Evolutionary conservation across 495 filamentous ascomycete genomes (phyloP), one percentile per base, ranked within the genome.

Genomic region (Talaromyces nanjingensis): DNA sequence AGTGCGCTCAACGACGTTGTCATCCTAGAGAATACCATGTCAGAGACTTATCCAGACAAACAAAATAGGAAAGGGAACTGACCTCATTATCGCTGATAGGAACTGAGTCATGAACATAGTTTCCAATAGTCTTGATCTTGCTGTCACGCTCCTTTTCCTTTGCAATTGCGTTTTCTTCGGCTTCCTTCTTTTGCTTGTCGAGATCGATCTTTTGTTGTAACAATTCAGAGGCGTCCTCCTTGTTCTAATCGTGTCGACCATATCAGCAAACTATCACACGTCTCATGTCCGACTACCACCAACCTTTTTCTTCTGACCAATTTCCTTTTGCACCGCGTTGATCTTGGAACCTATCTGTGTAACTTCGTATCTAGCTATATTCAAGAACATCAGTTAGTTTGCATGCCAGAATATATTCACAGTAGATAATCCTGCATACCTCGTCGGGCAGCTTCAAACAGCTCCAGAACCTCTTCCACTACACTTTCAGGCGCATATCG

Each of bases 271-370:
- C 20, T 9, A 25, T 62, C 31, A 49, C 33, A n/a, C 34, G 4
- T 49, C 16, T 49, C 16, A 56, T 18, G 24, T 1, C 20, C 25
- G 11, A 56, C 16, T 6, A 65, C 72, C 66, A 29, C 53, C 12
- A 67, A 86, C 88, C 88, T 96, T 98, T 79, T 96, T 97, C 82
- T 93, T 96, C 65, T 82, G 80, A 18, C 90, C 92, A 70, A 98
- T 96, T 71, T 92, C 84, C 76, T 96, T 97, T 71, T 94, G 90
- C 18, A 91, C 81, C 11, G 82, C 85, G 76, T 98, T 98, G 73
- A 96, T 90, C 77, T 88, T 87, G 67, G 87, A 85, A 63, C 86
- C 86, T 63, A 96, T 85, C 68, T 94, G 89, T 22, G 86, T 88
- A 18, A 88, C 89, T 33, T 83, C 84, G 73, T 97, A 98, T 64